Conservation (phyloP, 2,329 filamentous ascomycete genomes). For the Exophiala sp. region DNA sequence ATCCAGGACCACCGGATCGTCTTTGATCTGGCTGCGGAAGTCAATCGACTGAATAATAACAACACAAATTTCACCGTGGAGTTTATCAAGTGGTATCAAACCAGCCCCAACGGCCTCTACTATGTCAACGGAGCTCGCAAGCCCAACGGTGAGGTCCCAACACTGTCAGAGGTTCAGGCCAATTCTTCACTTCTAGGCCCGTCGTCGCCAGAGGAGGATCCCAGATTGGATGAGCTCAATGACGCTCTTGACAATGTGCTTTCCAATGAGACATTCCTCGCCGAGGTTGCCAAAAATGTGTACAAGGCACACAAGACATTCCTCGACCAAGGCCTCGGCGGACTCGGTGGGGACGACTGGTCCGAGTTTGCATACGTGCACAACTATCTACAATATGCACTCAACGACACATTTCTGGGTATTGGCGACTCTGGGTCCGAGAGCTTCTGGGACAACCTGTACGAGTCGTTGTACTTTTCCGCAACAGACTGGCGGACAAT, state of each 20-base stretch:
- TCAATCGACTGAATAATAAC: slow-evolving; percentile 39
- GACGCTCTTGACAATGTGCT: slow-evolving; percentile 8
- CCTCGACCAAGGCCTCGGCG: slow-evolving; percentile 46
- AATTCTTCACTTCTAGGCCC: slow-evolving; percentile 39
- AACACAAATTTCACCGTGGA: slow-evolving; percentile 36
- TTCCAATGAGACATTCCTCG: slow-evolving; percentile 14
- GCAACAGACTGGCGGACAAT: slow-evolving; percentile 60
- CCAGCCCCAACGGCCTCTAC: slow-evolving; percentile 47
- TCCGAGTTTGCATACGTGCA: slow-evolving; percentile 55
- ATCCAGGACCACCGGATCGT: slow-evolving; percentile 42
- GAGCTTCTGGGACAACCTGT: slow-evolving; percentile 45
- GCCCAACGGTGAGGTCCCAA: slow-evolving; percentile 50
- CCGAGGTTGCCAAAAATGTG: slow-evolving; percentile 20
- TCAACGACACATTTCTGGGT: slow-evolving; percentile 49
- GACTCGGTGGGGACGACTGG: slow-evolving; percentile 47
- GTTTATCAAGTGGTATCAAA: slow-evolving; percentile 42
- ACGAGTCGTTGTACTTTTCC: slow-evolving; percentile 55
- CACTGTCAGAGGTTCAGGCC: slow-evolving; percentile 43
- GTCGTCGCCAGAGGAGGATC: slow-evolving; percentile 8
- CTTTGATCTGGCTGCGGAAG: slow-evolving; percentile 39
- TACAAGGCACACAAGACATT: slow-evolving; percentile 51
- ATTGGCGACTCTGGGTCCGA: slow-evolving; percentile 37
- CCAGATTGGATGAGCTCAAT: slow-evolving; percentile 5
- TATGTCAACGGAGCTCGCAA: slow-evolving; percentile 46
- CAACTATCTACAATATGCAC: slow-evolving; percentile 50